These are phyloP conservation scores for Xylariales sp. DNA, from an alignment of 2,329 filamentous ascomycete species.

Conservation along the genomic window DNA sequence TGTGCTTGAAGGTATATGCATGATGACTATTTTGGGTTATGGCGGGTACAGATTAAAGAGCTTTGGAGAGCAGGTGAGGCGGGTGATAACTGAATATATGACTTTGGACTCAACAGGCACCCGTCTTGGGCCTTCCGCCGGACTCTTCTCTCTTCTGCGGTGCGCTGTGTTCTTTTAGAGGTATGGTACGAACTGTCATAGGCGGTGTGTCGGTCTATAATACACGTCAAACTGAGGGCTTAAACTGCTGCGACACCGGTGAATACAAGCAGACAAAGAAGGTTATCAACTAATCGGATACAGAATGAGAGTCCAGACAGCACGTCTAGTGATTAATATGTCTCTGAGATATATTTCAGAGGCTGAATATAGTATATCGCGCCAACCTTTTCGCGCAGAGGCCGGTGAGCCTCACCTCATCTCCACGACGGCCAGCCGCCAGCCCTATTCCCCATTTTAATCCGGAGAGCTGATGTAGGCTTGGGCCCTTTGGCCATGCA, in stretches of 20 bases:
- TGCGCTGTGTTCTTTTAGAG: conserved; percentile 5
- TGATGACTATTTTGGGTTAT: conserved; percentile 18
- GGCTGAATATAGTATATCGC: conserved; percentile 4
- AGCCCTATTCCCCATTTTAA: conserved; percentile 25
- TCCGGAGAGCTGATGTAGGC: conserved; percentile 19
- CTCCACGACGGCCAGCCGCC: conserved; percentile 18
- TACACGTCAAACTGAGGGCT: conserved; percentile 8
- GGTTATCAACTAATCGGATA: background rate
- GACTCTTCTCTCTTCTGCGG: conserved; percentile 1
- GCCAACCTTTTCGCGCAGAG: conserved; percentile 3
- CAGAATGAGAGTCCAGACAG: conserved; percentile 1
- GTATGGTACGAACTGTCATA: background rate
- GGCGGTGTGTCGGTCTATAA: conserved; percentile 8
- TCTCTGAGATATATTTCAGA: conserved; percentile 3
- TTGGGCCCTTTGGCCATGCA: conserved; percentile 26
- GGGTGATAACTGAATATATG: conserved; percentile 12
- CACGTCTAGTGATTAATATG: conserved; percentile 6
- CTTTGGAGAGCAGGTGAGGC: background rate
- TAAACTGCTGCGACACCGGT: conserved; percentile 1
- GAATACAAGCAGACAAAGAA: conserved; percentile 10
- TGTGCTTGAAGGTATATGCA: conserved; percentile 34
- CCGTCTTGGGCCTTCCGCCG: background rate
- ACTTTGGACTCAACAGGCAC: background rate
- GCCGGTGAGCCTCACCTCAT: conserved; percentile 24
- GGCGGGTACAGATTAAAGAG: background rate